Percentiles rank a stretch among this genome's conserved stretches.
phyloP scores from a whole-genome alignment of 768 basidiomycete genomes.

The Piloderma croceum region DNA sequence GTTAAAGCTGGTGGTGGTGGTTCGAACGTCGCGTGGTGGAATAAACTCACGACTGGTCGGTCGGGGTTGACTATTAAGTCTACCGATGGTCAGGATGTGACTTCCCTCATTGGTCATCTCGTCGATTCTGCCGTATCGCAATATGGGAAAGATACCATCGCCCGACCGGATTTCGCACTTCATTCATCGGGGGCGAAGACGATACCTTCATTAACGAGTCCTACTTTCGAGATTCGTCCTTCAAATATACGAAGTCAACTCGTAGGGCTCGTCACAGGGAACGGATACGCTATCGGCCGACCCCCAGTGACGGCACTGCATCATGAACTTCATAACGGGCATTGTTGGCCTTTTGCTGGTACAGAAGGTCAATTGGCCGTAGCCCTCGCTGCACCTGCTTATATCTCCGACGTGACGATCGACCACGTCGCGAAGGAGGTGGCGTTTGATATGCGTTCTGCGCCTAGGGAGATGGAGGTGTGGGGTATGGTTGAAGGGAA shows the following conservation, averaged over 20 bases:
- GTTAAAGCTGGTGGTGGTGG: constrained; percentile 32
- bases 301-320: constrained; percentile 86
- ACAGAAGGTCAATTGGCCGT: constrained; percentile 78
- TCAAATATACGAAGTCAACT: constrained; percentile 42
- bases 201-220: constrained; percentile 78
- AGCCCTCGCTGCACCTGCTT: constrained; percentile 55
- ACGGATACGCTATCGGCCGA: constrained; percentile 60
- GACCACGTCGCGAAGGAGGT: constrained; percentile 86
- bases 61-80: constrained; percentile 55
- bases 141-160: constrained; percentile 71
- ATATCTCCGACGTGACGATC: constrained; percentile 64
- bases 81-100: constrained; percentile 68
- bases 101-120: constrained; percentile 63
- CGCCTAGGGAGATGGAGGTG: constrained; percentile 83
- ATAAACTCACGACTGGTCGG: constrained; percentile 45
- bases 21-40: constrained; percentile 61
- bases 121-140: constrained; percentile 71
- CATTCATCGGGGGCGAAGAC: constrained; percentile 76
- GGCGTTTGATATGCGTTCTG: constrained; percentile 57
- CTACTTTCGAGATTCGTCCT: constrained; percentile 66
- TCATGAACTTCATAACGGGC: constrained; percentile 74
- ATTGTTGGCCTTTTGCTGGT: constrained; percentile 92
- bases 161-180: constrained; percentile 79
- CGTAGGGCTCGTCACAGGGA: constrained; percentile 54
- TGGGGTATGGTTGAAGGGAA: constrained; percentile 84